Evolutionary conservation across 1,284 basidiomycete species (phyloP), one percentile per base, ranked within the genome.

Genomic region (Vanrija sp.): DNA sequence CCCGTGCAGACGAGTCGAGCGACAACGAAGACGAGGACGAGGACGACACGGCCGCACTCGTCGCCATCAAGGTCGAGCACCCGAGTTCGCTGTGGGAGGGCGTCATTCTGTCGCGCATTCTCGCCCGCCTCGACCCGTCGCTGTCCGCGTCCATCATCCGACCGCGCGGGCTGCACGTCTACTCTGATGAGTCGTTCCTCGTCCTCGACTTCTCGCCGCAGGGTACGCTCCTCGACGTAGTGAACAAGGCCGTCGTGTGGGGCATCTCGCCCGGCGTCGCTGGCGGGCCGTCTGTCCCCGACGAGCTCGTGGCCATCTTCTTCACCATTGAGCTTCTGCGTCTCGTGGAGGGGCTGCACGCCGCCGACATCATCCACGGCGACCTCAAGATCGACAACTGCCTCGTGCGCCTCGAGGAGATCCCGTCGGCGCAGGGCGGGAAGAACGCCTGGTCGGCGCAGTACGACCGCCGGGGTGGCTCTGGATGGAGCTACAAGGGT

Each of bases 331-430:
- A 98, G 73, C 83, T 98, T 18, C 77, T 98, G 47, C 85, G 86
- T 19, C 77, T 89, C 12, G 76, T 98, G 45, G 90, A 96, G 68
- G 85, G 81, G 20, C 81, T 98, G 72, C 96, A 98, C 72, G 58
- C 72, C 9, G 79, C 81, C 0, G 87, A 88, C 16, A 87, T 98
- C 77, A 88, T 99, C 62, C 96, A 99, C 67, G 95, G 96, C 41
- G 96, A 99, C 77, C 81, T 99, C 64, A 99, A 99, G 81, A 97
- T 98, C 70, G 96, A 99, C 78, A 99, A 99, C 76, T 97, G 94
- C 71, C 82, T 99, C 14, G 79, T 98, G 8, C 85, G 96, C 4
- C 80, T 98, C 24, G 88, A 92, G 12, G 86, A 90, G 47, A 83
- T 88, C 3, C 85, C 87, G 0, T 25, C 37, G 12, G 36, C 47